Evolutionary conservation across 306 rosid species (phyloP), one percentile per base, ranked within the genome.

Genomic region (Castanospermum australe): DNA sequence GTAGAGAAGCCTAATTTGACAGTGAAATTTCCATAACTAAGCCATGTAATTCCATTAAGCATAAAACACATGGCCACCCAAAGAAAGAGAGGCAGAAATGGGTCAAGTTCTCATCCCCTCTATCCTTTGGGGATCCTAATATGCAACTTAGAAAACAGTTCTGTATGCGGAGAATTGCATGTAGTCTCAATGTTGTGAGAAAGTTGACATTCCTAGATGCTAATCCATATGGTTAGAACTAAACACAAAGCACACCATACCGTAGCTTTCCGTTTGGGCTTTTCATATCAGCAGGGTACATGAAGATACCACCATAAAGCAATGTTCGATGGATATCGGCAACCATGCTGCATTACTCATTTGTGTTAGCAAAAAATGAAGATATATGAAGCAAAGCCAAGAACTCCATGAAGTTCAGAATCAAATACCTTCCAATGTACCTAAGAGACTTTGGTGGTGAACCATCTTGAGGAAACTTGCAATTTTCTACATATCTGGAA

Each of bases 241-340:
- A 55, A 22, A 36, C 64, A 56, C 61, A 68, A 60, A 72, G 51
- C 48, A 73, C 18, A 50, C 30, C 52, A 33, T 86, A 95, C 97
- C 99, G 82, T 56, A 94, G 87, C 84, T 94, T 94, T 71, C 99
- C 97, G 12, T 84, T 85, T 22, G 94, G 93, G 74, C 83, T 91
- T 91, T 92, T 95, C 83, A 80, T 77, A 83, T 95, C 99, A 72
- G 90, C 96, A 44, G 99, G 99, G 90, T 95, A 95, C 90, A 95
- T 87, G 87, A 95, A 92, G 84, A 91, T 87, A 56, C 99, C 99
- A 12, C 99, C 99, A 84, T 95, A 92, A n/a, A 95, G 96, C 93
- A 95, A 81, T 59, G 99, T 95, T 55, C 97, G 87, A 82, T 95
- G 99, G 30, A 95, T 88, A 87, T 95, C 99, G 54, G 98, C 98